A percentile compares a stretch with the other conserved stretches of the same genome.
Conservation (phyloP, 2,329 filamentous ascomycete species). For the Berkeleyomyces rouxiae region DNA sequence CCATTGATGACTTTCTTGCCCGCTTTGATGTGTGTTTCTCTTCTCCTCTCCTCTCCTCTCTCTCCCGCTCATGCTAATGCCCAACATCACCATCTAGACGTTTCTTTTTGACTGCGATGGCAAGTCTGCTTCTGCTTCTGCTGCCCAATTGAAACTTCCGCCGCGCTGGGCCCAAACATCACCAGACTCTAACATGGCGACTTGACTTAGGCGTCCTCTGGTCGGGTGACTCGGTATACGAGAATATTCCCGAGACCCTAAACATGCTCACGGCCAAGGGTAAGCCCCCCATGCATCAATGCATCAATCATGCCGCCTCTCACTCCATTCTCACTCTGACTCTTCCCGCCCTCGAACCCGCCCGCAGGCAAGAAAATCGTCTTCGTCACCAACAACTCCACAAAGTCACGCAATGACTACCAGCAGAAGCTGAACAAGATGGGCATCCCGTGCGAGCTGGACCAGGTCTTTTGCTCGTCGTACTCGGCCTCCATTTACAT, state of each 20-base stretch:
- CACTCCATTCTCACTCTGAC: not conserved
- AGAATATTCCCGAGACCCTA: conserved; percentile 70
- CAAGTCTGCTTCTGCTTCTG: conserved; percentile 25
- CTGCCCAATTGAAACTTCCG: not conserved
- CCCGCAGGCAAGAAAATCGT: conserved; percentile 68
- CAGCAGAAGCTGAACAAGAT: conserved; percentile 73
- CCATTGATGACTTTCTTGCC: conserved; percentile 69
- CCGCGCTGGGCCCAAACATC: no score
- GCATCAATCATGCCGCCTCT: not conserved
- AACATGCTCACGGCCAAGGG: conserved; percentile 68
- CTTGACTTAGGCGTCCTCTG: conserved; percentile 63
- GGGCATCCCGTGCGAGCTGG: conserved; percentile 61
- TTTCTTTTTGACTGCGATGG: conserved; percentile 97
- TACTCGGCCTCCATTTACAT: conserved; percentile 97
- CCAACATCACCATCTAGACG: conserved; percentile 34
- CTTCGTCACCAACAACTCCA: conserved; percentile 98
- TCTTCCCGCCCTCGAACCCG: not conserved
- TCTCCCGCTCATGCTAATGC: not conserved
- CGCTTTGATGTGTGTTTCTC: conserved; percentile 65
- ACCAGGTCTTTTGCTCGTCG: conserved; percentile 90
- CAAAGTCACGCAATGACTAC: conserved; percentile 85
- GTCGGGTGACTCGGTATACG: conserved; percentile 85
- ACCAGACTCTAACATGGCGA: not conserved
- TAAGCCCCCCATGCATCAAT: conserved; percentile 24
- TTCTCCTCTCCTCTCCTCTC: no score